Evolutionary conservation across 768 basidiomycete species (phyloP).

Genomic region (Boletellus ananas): DNA sequence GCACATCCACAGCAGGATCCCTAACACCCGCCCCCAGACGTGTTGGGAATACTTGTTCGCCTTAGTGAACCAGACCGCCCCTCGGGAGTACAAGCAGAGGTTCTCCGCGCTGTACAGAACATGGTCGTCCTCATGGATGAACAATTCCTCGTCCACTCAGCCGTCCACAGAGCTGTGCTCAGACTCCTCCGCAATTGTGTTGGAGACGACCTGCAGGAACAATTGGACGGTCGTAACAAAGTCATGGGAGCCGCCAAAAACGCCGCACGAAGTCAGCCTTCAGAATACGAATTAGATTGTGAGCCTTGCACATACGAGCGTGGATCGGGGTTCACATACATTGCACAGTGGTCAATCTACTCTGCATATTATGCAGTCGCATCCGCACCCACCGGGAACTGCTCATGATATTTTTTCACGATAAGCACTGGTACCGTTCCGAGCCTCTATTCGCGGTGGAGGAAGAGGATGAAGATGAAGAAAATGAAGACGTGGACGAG

Average conservation of each 20-base stretch:
- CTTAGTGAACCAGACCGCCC: slow-evolving; percentile 84
- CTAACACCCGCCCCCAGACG: slow-evolving; percentile 45
- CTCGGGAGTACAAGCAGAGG: slow-evolving; percentile 87
- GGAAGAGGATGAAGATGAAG: slow-evolving; percentile 67
- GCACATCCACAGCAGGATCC: not conserved
- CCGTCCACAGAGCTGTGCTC: slow-evolving; percentile 84
- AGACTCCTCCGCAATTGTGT: slow-evolving; percentile 82
- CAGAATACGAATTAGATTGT: slow-evolving; percentile 88
- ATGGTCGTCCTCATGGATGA: slow-evolving; percentile 92
- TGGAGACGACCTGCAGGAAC: slow-evolving; percentile 89
- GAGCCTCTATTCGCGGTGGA: slow-evolving; percentile 73
- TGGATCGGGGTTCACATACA: slow-evolving; percentile 8
- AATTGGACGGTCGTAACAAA: slow-evolving; percentile 70
- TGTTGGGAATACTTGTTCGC: slow-evolving; percentile 78
- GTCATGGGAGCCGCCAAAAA: slow-evolving; percentile 83
- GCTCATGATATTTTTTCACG: slow-evolving; percentile 96
- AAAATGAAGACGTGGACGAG: slow-evolving; percentile 41
- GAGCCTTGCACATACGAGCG: slow-evolving; percentile 30
- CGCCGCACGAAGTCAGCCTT: slow-evolving; percentile 64
- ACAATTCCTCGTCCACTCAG: slow-evolving; percentile 89
- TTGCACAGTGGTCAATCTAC: slow-evolving; percentile 75
- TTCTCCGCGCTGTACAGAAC: slow-evolving; percentile 81
- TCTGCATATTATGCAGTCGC: slow-evolving; percentile 89
- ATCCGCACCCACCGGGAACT: slow-evolving; percentile 87
- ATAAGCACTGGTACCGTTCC: slow-evolving; percentile 82